These are phyloP conservation scores for Pseudopithomyces maydicus DNA, from an alignment of 2,329 filamentous ascomycete species.

Conservation along the genomic window DNA sequence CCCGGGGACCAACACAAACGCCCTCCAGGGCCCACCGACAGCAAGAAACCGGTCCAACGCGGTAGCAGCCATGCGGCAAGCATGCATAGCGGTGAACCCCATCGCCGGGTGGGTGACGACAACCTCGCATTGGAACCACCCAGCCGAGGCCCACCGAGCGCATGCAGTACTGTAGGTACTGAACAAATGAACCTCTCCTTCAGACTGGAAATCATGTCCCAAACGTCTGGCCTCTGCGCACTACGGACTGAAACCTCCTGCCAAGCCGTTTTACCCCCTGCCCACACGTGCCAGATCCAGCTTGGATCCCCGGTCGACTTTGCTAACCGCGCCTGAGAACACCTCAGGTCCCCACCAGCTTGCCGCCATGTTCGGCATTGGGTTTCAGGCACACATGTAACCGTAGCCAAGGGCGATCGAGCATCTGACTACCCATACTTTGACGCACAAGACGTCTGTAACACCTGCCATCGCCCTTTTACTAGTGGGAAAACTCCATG, in stretches of 20 bases:
- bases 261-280: conserved; percentile 7
- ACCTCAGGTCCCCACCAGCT: background rate
- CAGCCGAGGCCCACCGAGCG: too few species aligned
- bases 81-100: too few species aligned
- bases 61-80: too few species aligned
- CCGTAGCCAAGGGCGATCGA: conserved; percentile 7
- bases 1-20: too few species aligned
- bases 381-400: conserved; percentile 7
- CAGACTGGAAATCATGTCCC: conserved; percentile 7
- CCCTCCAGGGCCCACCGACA: too few species aligned
- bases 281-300: conserved; percentile 10
- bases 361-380: background rate
- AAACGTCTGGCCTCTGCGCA: conserved; percentile 13
- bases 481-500: conserved; percentile 1
- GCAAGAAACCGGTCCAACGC: background rate
- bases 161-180: too few species aligned
- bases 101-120: too few species aligned
- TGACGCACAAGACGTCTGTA: conserved; percentile 9
- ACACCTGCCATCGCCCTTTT: background rate
- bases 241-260: conserved; percentile 4
- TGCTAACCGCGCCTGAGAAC: background rate
- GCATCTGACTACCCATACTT: background rate
- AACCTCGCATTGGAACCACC: too few species aligned
- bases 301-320: conserved; percentile 2
- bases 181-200: conserved; percentile 6